Conservation (phyloP, 164 flowering plant genomes). For the Akebia trifoliata region DNA sequence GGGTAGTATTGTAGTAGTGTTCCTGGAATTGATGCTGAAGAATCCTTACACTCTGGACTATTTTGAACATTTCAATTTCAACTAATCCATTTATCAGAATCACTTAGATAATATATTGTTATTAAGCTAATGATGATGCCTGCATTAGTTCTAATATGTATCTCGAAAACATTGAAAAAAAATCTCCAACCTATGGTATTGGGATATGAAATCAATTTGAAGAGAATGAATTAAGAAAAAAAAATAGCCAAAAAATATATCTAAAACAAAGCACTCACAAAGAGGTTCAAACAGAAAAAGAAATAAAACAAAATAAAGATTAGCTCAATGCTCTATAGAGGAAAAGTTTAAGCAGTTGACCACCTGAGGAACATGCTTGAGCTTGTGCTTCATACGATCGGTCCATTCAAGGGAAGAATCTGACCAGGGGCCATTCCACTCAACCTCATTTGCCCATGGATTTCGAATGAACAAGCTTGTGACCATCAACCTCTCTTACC, state of each 20-base stretch:
- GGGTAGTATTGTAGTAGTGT: too few species aligned
- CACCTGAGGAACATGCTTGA: constrained; percentile 94
- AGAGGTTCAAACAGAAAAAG: background rate
- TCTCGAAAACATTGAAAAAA: too few species aligned
- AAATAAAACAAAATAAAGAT: background rate
- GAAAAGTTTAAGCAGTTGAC: constrained; percentile 1
- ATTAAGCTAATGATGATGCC: too few species aligned
- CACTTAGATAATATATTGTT: too few species aligned
- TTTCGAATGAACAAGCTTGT: constrained; percentile 97
- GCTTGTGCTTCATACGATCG: constrained; percentile 94
- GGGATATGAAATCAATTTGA: too few species aligned
- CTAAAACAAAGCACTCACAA: background rate
- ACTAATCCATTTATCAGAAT: too few species aligned
- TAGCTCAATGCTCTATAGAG: background rate
- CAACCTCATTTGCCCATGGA: constrained; percentile 99
- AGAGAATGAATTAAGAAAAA: too few species aligned
- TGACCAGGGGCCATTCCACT: constrained; percentile 99
- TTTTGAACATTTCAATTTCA: too few species aligned
- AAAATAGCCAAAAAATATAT: background rate
- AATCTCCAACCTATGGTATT: too few species aligned
- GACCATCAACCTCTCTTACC: constrained; percentile 97
- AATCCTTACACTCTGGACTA: too few species aligned
- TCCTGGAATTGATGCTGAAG: too few species aligned
- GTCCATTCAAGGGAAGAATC: constrained; percentile 97
- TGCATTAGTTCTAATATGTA: too few species aligned